Percentiles rank a stretch among this genome's conserved stretches.
Evolutionary conservation across 331 rosid genomes (phyloP).

Genomic region (Erythrophleum ivorense): DNA sequence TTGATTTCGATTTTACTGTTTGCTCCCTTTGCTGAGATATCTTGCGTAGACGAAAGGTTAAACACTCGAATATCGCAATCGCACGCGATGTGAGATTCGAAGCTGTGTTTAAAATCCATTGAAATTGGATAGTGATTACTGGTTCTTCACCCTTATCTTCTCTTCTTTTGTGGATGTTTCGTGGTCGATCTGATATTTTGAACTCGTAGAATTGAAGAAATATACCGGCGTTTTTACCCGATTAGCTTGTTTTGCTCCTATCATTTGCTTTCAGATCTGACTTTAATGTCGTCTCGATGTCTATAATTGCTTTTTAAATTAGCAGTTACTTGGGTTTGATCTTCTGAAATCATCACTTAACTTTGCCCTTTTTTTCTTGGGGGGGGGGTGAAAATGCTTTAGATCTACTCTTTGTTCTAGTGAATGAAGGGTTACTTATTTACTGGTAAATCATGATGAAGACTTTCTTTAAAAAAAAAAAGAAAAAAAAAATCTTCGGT

Average conservation of each 20-base stretch:
- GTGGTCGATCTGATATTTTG: conserved; percentile 23
- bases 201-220: conserved; percentile 10
- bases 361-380: background rate
- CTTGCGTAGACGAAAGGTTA: no score
- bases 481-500: background rate
- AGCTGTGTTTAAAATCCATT: background rate
- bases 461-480: background rate
- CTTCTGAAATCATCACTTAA: background rate
- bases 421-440: background rate
- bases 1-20: background rate
- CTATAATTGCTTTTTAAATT: background rate
- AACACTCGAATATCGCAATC: background rate
- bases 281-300: background rate
- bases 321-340: background rate
- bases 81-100: conserved; percentile 1
- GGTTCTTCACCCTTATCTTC: background rate
- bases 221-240: background rate
- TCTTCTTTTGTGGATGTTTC: background rate
- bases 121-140: background rate
- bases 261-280: conserved; percentile 39
- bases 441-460: background rate
- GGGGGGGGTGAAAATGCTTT: background rate
- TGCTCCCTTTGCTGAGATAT: background rate
- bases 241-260: background rate
- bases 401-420: conserved; percentile 31